Evolutionary conservation across 2,329 filamentous ascomycete species (phyloP).

Genomic region (Elsinoe necatrix): DNA sequence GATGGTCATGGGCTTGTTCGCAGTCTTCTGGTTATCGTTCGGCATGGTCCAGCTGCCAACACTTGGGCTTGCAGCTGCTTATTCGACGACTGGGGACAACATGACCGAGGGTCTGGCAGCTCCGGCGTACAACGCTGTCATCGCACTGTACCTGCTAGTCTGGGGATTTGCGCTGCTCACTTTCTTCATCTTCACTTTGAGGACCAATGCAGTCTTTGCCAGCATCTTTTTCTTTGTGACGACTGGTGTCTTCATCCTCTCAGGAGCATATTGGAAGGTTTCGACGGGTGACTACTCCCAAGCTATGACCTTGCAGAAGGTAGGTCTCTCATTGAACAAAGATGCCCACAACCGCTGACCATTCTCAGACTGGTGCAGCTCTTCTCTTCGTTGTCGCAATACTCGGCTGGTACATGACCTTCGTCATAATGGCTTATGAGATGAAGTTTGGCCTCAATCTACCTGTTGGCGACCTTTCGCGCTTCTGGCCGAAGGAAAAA

Average conservation of each 20-base stretch:
- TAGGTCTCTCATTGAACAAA: constrained; percentile 21
- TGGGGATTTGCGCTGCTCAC: constrained; percentile 48
- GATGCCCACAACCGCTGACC: not conserved
- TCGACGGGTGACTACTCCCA: constrained; percentile 36
- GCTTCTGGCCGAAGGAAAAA: constrained; percentile 35
- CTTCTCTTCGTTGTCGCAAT: constrained; percentile 39
- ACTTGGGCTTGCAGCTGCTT: constrained; percentile 39
- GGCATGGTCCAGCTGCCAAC: constrained; percentile 44
- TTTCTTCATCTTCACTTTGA: constrained; percentile 44
- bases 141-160: constrained; percentile 44
- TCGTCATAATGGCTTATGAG: constrained; percentile 47
- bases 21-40: constrained; percentile 47
- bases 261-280: constrained; percentile 43
- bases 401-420: constrained; percentile 46
- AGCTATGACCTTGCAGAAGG: constrained; percentile 40
- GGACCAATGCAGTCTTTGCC: constrained; percentile 45
- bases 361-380: constrained; percentile 30
- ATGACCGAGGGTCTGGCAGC: constrained; percentile 39
- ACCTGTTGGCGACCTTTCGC: constrained; percentile 45
- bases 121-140: constrained; percentile 41
- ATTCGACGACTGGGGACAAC: constrained; percentile 32
- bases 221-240: constrained; percentile 43
- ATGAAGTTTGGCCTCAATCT: constrained; percentile 44
- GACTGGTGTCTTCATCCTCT: constrained; percentile 38
- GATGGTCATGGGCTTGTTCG: constrained; percentile 46